phyloP scores from a whole-genome alignment of 2,329 filamentous ascomycete species.

The Emmonsiellopsis sp. region DNA sequence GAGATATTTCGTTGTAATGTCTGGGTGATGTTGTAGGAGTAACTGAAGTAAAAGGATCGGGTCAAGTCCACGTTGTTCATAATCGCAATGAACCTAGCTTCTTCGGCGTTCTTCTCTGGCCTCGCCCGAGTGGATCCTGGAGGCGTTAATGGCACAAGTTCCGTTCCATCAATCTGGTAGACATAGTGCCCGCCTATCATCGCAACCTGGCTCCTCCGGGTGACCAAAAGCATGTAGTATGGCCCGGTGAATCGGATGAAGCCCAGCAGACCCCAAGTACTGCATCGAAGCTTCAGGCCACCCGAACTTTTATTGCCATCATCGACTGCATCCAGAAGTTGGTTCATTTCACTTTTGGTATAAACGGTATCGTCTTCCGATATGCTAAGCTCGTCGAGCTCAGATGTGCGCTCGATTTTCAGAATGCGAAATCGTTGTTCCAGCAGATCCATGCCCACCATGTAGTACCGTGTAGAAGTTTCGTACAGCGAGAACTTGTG shows the following conservation, averaged over 20 bases:
- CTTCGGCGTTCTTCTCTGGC: constrained; percentile 77
- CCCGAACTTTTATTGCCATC: constrained; percentile 88
- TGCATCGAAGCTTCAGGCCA: constrained; percentile 80
- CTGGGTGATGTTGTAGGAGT: constrained; percentile 90
- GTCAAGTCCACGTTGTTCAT: constrained; percentile 85
- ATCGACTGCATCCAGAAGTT: constrained; percentile 87
- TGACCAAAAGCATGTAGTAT: constrained; percentile 95
- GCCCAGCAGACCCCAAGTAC: constrained; percentile 84
- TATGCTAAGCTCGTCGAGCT: constrained; percentile 68
- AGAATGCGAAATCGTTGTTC: constrained; percentile 83
- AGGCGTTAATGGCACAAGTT: constrained; percentile 77
- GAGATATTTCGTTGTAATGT: constrained; percentile 89
- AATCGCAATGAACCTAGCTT: constrained; percentile 79
- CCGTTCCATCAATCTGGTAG: constrained; percentile 90
- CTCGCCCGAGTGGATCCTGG: constrained; percentile 57
- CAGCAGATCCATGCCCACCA: constrained; percentile 84
- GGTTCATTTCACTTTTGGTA: constrained; percentile 81
- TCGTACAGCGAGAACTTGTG: constrained; percentile 98
- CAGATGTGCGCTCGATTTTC: constrained; percentile 86
- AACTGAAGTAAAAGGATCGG: constrained; percentile 94
- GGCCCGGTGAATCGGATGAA: constrained; percentile 94
- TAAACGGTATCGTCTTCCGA: constrained; percentile 95
- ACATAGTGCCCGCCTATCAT: constrained; percentile 94
- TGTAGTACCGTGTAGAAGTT: constrained; percentile 84
- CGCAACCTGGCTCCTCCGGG: constrained; percentile 89